Percentiles rank a stretch among this genome's conserved stretches.
phyloP scores from a whole-genome alignment of 345 rosid genomes.

The Pugionium dolabratum region DNA sequence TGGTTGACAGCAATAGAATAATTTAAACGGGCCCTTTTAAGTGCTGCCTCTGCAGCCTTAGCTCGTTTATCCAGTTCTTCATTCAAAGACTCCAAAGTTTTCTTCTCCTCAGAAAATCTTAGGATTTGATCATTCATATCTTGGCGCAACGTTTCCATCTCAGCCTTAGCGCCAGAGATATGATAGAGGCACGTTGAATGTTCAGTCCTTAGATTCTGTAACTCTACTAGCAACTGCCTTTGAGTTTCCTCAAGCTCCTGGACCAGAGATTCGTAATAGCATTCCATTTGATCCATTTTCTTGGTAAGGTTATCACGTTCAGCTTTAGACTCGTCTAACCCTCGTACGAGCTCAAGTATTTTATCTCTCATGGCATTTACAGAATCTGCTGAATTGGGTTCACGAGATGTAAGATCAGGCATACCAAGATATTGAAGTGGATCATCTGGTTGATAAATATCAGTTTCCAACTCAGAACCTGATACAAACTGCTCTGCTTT shows the following conservation, averaged over 20 bases:
- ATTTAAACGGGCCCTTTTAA: conserved; percentile 93
- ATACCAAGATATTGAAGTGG: conserved; percentile 66
- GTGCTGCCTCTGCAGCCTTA: conserved; percentile 75
- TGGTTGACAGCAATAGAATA: conserved; percentile 92
- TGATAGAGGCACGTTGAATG: conserved; percentile 76
- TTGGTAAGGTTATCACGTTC: conserved; percentile 79
- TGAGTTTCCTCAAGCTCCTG: conserved; percentile 99
- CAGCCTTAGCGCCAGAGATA: conserved; percentile 70
- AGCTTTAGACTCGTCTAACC: conserved; percentile 83
- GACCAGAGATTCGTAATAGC: conserved; percentile 89
- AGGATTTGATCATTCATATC: conserved; percentile 61
- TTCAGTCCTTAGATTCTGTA: conserved; percentile 87
- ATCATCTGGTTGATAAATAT: conserved; percentile 75
- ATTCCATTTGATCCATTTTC: conserved; percentile 99
- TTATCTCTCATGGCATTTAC: conserved; percentile 65
- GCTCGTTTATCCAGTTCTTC: conserved; percentile 87
- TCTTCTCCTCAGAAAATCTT: conserved; percentile 72
- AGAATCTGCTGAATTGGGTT: conserved; percentile 55
- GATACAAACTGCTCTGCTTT: conserved; percentile 50
- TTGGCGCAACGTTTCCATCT: conserved; percentile 74
- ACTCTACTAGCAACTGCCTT: conserved; percentile 84
- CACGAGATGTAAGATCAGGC: conserved; percentile 63
- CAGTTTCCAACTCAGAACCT: conserved; percentile 58
- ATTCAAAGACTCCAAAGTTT: conserved; percentile 54
- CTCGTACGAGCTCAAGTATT: conserved; percentile 81